Conservation (phyloP, 2,329 filamentous ascomycete genomes). For the Colletotrichum plurivorum region DNA sequence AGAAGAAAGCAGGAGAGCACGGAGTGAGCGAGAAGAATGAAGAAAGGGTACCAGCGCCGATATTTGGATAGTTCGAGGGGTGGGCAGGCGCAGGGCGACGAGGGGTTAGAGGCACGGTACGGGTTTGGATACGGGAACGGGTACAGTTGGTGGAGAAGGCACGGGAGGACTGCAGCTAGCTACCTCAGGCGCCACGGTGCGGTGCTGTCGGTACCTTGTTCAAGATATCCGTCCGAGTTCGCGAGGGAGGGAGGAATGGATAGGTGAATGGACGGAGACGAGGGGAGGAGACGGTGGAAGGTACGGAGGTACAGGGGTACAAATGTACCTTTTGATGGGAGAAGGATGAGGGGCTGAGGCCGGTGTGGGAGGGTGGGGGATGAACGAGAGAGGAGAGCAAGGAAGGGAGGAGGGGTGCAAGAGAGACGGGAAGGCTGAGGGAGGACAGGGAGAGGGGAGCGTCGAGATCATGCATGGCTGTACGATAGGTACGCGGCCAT, state of each 20-base stretch:
- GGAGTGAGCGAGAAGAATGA: constrained; percentile 45
- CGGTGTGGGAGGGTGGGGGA: constrained; percentile 36
- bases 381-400: constrained; percentile 40
- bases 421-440: constrained; percentile 40
- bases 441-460: background rate
- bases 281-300: constrained; percentile 43
- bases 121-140: constrained; percentile 47
- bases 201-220: constrained; percentile 17
- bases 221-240: background rate
- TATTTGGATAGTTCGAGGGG: constrained; percentile 38
- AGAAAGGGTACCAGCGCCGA: constrained; percentile 41
- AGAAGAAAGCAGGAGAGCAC: constrained; percentile 30
- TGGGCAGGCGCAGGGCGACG: constrained; percentile 47
- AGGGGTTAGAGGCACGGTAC: constrained; percentile 54
- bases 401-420: constrained; percentile 39
- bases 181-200: constrained; percentile 14
- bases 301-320: constrained; percentile 3
- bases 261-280: constrained; percentile 41
- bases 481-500: constrained; percentile 6
- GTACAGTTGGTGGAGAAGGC: constrained; percentile 59
- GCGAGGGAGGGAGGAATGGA: background rate
- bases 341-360: constrained; percentile 10
- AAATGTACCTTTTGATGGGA: constrained; percentile 39
- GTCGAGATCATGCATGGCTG: constrained; percentile 1
- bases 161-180: constrained; percentile 60